Evolutionary conservation across 169 alveolate species (phyloP), one percentile per base, ranked within the genome.

Genomic region (Cryptosporidium tyzzeri): DNA sequence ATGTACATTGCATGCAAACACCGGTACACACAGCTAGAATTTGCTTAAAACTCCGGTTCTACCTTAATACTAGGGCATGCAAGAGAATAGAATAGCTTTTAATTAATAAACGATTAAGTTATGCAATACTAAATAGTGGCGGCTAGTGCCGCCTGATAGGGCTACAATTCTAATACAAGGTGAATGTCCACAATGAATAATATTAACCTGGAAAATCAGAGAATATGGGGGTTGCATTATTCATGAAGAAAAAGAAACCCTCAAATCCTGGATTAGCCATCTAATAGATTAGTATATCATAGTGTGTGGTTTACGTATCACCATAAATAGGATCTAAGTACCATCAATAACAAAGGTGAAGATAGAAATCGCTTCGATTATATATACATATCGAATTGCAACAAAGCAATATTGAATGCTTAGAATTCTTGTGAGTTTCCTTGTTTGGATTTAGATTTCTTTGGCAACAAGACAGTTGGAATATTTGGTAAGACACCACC

Each of bases 401-500:
- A 55, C 86, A 74, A 35, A 31, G 44, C 58, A 74, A 74, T 51
- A 74, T 39, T 29, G 73, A 74, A 74, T 39, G 68, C 37, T 48
- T 74, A 74, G 84, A 41, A 91, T 65, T 69, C 86, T 41, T 74
- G 86, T n/a, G 94, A 91, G 23, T 80, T 85, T 23, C 93, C 94
- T 62, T 93, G 93, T 51, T 93, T 94, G 18, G 86, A 71, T 85
- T 94, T 94, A 33, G 93, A 93, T 91, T 97, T 97, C 92, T 96
- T 94, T 86, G 99, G 99, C 67, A 98, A 93, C 70, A 98, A 95
- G 69, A 96, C 97, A 84, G 97, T 96, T 91, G 97, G 99, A 93
- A 98, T 97, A 93, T 96, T 96, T 74, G 99, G 99, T 86, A 97
- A 91, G 69, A 97, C 99, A 92, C 99, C 99, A 84, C 99, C 99